Conservation (phyloP, 106 monocot species). For the Apostasia shenzhenica region DNA sequence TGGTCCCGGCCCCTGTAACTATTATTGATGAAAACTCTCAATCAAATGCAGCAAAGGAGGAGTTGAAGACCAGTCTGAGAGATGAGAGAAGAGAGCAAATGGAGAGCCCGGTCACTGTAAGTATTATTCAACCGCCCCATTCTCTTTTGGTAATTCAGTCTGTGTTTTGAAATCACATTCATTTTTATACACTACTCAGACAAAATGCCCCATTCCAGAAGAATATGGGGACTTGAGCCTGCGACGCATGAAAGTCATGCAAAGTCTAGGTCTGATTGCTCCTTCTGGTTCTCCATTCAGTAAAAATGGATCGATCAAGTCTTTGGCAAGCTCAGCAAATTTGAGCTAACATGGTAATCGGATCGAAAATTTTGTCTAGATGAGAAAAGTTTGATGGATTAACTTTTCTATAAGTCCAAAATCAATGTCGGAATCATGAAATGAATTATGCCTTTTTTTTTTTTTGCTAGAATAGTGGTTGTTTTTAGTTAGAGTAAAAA, state of each 20-base stretch:
- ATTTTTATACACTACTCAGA: neutral
- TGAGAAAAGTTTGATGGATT: too few relatives aligned
- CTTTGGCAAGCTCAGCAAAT: neutral
- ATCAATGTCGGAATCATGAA: too few relatives aligned
- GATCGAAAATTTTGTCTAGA: neutral
- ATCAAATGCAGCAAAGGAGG: neutral
- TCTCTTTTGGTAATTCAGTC: neutral
- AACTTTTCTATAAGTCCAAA: too few relatives aligned
- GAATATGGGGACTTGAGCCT: neutral
- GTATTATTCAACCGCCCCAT: neutral
- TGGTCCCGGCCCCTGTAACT: too few relatives aligned
- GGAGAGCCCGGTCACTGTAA: neutral
- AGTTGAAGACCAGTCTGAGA: neutral
- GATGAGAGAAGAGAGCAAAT: neutral
- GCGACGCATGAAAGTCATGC: constrained; percentile 14
- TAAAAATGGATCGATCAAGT: neutral
- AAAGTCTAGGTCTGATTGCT: constrained; percentile 25
- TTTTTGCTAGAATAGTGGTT: too few relatives aligned
- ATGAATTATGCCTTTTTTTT: too few relatives aligned
- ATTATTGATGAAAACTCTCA: neutral
- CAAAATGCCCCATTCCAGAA: neutral
- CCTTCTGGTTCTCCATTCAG: constrained; percentile 17
- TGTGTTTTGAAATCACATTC: neutral
- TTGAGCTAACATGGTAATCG: neutral
- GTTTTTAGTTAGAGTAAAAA: too few relatives aligned